Evolutionary conservation across 2,329 filamentous ascomycete species (phyloP).

Genomic region (Cercospora zeina): DNA sequence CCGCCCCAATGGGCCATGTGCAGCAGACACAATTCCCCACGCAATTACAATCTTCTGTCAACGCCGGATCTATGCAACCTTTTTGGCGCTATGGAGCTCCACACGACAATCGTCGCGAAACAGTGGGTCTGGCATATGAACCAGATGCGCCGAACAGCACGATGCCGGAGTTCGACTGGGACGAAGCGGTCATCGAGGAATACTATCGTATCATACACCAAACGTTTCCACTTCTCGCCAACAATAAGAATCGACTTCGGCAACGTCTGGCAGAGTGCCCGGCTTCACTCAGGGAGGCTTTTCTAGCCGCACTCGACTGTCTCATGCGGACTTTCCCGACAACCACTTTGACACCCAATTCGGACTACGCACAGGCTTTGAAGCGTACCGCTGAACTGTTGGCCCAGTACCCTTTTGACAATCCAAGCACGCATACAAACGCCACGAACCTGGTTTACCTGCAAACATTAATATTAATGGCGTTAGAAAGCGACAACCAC

Average conservation of each 20-base stretch:
- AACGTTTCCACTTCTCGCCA: slow-evolving; percentile 65
- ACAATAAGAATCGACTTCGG: slow-evolving; percentile 58
- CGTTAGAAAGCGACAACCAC: slow-evolving; percentile 64
- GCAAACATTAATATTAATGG: slow-evolving; percentile 66
- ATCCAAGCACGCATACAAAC: slow-evolving; percentile 44
- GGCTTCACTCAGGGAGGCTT: slow-evolving; percentile 60
- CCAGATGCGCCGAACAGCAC: slow-evolving; percentile 25
- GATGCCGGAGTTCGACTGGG: slow-evolving; percentile 45
- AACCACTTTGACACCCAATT: slow-evolving; percentile 41
- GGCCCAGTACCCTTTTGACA: slow-evolving; percentile 49
- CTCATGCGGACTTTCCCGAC: slow-evolving; percentile 58
- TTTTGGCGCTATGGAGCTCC: slow-evolving; percentile 27
- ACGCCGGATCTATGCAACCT: slow-evolving; percentile 30
- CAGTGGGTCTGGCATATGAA: slow-evolving; percentile 36
- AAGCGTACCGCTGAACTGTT: slow-evolving; percentile 49
- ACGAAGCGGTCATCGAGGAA: slow-evolving; percentile 49
- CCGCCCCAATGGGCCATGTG: slow-evolving; percentile 17
- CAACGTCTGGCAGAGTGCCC: slow-evolving; percentile 60
- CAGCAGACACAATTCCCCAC: slow-evolving; percentile 23
- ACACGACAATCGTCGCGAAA: slow-evolving; percentile 34
- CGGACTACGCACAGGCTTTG: slow-evolving; percentile 41
- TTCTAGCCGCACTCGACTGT: slow-evolving; percentile 62
- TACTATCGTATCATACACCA: slow-evolving; percentile 67
- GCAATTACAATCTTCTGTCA: slow-evolving; percentile 17
- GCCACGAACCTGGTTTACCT: slow-evolving; percentile 58